Conservation (phyloP, 805 yeast species). For the Yarrowia bubula region DNA sequence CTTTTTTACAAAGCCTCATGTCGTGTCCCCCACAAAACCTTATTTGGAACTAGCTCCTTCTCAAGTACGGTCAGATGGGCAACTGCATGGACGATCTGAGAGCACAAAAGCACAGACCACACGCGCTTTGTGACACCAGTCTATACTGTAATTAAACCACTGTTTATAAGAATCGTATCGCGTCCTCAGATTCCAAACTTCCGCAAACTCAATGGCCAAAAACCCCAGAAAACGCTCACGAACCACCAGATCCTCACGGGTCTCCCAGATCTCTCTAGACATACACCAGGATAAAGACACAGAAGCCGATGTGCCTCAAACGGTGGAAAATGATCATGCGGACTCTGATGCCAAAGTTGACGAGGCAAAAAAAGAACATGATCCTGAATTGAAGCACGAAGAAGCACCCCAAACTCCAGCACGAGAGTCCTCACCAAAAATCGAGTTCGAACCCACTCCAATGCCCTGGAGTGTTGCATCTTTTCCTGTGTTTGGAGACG, state of each 20-base stretch:
- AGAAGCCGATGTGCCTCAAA: background rate
- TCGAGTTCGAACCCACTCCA: background rate
- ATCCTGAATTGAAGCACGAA: background rate
- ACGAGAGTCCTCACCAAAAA: background rate
- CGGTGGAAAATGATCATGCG: background rate
- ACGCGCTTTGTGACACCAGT: background rate
- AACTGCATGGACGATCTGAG: background rate
- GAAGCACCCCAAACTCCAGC: background rate
- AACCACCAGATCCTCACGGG: background rate
- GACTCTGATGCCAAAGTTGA: background rate
- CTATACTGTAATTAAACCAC: background rate
- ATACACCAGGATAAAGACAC: background rate
- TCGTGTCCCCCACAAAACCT: background rate
- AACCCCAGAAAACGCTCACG: background rate
- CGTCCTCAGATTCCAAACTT: background rate
- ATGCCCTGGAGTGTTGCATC: conserved; percentile 21
- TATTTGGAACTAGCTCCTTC: background rate
- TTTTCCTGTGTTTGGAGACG: conserved; percentile 16
- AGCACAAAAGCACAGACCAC: conserved; percentile 8
- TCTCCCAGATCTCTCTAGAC: background rate
- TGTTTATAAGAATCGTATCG: background rate
- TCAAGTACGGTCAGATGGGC: background rate
- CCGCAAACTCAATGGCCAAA: background rate
- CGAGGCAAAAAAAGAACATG: background rate
- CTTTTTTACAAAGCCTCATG: background rate